Evolutionary conservation across 179 eudicot genomes (phyloP), one percentile per base, ranked within the genome.

Genomic region (Vitellaria paradoxa): DNA sequence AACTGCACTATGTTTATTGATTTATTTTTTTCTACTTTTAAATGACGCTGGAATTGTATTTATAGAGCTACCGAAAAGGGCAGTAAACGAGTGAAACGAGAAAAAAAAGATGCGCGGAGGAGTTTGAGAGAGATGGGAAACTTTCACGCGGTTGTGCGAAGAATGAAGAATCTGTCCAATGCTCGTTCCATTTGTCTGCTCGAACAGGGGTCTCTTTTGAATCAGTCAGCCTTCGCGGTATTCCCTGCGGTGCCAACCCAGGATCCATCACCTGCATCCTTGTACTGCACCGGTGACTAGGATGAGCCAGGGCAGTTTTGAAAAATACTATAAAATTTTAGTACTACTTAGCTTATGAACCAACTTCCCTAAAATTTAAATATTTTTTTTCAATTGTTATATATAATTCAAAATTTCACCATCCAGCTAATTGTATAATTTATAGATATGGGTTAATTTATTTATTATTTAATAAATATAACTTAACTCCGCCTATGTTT

Each of bases 121-220:
- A 40, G 15, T 17, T 21, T 59, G 64, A 7, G 52, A 20, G 30
- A n/a, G 30, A 42, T 12, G 17, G 65, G 50, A n/a, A 6, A 73
- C 68, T 60, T 49, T 66, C 77, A 74, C 77, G 77, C 77, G 77
- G 59, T 74, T 74, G 24, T 60, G 76, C 3, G 13, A 42, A 23
- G 6, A 4, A 5, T 13, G 13, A 42, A 23, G 6, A 4, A 5
- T 13, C 18, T 37, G 76, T n/a, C 76, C 65, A 9, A n/a, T 57
- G 9, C 9, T 42, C 52, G 10, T 4, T 46, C 4, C 14, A 17
- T 42, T 4, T 42, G 49, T 67, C 3, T 67, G 15, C 37, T 30
- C 37, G 37, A 23, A n/a, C n/a, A 55, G 42, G 37, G 24, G 4
- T 40, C 14, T 45, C n/a, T 60, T 15, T 47, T 45, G 70, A 74